phyloP scores from a whole-genome alignment of 176 grass and related monocot species.

The Aegilops sharonensis region DNA sequence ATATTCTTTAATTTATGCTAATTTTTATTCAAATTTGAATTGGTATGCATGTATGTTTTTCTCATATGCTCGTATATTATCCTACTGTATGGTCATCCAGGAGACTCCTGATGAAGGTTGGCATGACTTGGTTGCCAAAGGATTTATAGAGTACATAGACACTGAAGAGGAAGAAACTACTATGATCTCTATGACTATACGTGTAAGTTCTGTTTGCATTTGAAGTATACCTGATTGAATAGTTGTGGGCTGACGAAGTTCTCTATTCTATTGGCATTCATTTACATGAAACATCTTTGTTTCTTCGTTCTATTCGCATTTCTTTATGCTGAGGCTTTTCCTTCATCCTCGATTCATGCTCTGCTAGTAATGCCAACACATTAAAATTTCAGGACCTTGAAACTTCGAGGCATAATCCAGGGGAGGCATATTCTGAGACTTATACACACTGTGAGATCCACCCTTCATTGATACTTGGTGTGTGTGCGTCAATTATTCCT shows the following conservation, averaged over 20 bases:
- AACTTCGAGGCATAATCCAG: slow-evolving; percentile 66
- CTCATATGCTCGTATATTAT: slow-evolving; percentile 30
- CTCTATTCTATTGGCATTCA: not conserved
- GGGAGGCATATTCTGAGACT: slow-evolving; percentile 74
- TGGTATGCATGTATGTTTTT: not conserved
- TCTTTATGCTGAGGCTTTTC: not conserved
- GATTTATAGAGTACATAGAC: slow-evolving; percentile 96
- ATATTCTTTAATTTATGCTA: slow-evolving; percentile 19
- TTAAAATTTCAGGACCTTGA: slow-evolving; percentile 70
- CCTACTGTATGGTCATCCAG: slow-evolving; percentile 46
- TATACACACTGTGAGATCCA: slow-evolving; percentile 99
- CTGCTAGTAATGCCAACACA: slow-evolving; percentile 26
- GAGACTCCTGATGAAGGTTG: slow-evolving; percentile 90
- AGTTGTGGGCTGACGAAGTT: not conserved
- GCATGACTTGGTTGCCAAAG: slow-evolving; percentile 94
- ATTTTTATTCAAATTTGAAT: slow-evolving; percentile 16
- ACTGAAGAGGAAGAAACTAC: slow-evolving; percentile 98
- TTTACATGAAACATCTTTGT: not conserved
- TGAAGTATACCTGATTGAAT: slow-evolving; percentile 20
- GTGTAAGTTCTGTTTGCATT: slow-evolving; percentile 48
- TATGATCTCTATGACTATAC: slow-evolving; percentile 98
- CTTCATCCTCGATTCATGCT: slow-evolving; percentile 31
- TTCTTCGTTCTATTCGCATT: not conserved
- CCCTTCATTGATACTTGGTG: slow-evolving; percentile 95
- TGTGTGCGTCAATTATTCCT: slow-evolving; percentile 98